Conservation (phyloP, 75 land plant genomes). For the Selaginella tamariscina region DNA sequence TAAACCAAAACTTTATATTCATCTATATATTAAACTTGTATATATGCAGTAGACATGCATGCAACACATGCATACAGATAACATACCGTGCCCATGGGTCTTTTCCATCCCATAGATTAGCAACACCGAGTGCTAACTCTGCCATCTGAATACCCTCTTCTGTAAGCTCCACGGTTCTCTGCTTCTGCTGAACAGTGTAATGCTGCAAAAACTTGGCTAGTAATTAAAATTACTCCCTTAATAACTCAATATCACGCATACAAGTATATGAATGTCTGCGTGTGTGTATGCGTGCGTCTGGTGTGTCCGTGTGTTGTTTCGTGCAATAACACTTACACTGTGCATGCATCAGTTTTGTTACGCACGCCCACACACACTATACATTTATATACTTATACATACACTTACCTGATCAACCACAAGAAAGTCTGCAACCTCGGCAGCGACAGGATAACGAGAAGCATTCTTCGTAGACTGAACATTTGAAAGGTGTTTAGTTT, state of each 20-base stretch:
- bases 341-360: too few relatives aligned
- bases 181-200: constrained; percentile 71
- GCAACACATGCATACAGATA: too few relatives aligned
- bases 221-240: not conserved
- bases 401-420: constrained; percentile 46
- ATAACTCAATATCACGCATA: too few relatives aligned
- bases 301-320: too few relatives aligned
- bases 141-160: constrained; percentile 89
- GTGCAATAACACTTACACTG: not conserved
- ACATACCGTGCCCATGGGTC: constrained; percentile 82
- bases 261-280: too few relatives aligned
- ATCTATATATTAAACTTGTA: too few relatives aligned
- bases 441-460: constrained; percentile 94
- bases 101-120: constrained; percentile 95
- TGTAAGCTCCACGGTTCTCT: constrained; percentile 82
- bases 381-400: not conserved
- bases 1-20: not conserved
- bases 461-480: constrained; percentile 88
- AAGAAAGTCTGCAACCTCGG: constrained; percentile 78
- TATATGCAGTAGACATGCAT: too few relatives aligned
- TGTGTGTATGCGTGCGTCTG: too few relatives aligned
- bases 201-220: constrained; percentile 37
- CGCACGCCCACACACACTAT: too few relatives aligned
- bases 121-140: constrained; percentile 82
- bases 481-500: too few relatives aligned